Base-by-base conservation (phyloP, 495 filamentous ascomycete species). In the Penicillium herquei region DNA sequence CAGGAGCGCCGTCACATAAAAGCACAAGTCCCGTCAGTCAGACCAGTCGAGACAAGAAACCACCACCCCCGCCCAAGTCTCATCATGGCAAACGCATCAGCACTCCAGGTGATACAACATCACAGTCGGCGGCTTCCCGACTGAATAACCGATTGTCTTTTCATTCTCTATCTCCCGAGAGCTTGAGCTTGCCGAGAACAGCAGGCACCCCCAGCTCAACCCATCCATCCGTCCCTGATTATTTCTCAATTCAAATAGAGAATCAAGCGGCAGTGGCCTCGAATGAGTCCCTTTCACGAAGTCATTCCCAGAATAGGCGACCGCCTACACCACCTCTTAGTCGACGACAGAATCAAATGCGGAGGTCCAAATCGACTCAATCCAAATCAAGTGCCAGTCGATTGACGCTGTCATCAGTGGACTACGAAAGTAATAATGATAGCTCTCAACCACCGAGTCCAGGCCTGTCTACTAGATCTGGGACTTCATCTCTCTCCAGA, bases 11-110 rank as follows among this genome's bases (percentile, higher is more conserved):
- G 40, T 57, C 63, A 44, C 66, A 57, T 32, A 68, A 72, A 51
- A 71, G 70, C 35, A 66, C 70, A 16, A 75, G 71, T 14, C 70
- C 68, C 12, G 55, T 56, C 13, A 69, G 58, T 58, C 65, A 65
- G 35, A 40, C 62, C 40, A 54, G 40, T 40, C 51, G 64, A 64
- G 56, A 71, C 37, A 77, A 75, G 59, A 75, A 75, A 54, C 76
- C 78, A 13, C 80, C 83, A 9, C 82, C 83, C 13, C 79, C 82
- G 21, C 85, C 87, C 2, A 85, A 72, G 60, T 85, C 78, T 39
- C 81, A 86, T 52, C 86, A 88, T 70, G 87, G 87, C 6, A 87
- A 85, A 64, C 70, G 83, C n/a, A 87, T 90, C 41, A 82, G 73
- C 57, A 33, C 61, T 45, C 62, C 61, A 47, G 54, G 54, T 50